A percentile compares a stretch with the other conserved stretches of the same genome.
Evolutionary conservation across 352 stramenopile genomes (phyloP).

Genomic region (Pythium pyrilobum): DNA sequence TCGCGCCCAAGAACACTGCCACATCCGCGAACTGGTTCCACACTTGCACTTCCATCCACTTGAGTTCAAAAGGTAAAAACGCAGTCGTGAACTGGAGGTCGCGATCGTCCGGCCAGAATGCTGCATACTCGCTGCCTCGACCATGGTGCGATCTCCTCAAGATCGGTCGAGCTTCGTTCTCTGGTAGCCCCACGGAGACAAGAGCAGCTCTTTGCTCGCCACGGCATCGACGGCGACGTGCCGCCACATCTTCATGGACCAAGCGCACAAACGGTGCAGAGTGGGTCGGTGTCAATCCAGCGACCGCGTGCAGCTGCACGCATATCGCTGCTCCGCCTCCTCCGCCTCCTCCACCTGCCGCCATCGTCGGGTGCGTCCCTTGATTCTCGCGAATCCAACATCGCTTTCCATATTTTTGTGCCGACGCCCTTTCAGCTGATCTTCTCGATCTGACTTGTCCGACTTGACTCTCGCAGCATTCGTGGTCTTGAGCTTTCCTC

Average conservation of each 20-base stretch:
- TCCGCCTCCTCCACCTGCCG: background rate
- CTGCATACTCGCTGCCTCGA: constrained; percentile 30
- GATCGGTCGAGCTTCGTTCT: background rate
- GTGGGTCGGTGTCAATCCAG: constrained; percentile 41
- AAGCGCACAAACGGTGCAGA: constrained; percentile 40
- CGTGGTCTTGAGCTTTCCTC: no score
- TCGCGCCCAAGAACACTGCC: constrained; percentile 46
- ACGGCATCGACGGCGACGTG: constrained; percentile 2
- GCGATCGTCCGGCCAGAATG: no score
- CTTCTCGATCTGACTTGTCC: no score
- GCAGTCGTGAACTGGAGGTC: no score
- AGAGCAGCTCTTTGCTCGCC: background rate
- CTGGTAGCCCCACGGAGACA: constrained; percentile 11
- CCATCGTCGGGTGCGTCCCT: background rate
- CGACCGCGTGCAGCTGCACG: constrained; percentile 20
- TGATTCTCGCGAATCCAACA: background rate
- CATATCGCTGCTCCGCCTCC: background rate
- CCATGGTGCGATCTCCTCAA: constrained; percentile 20
- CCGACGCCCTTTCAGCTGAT: no score
- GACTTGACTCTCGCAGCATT: no score
- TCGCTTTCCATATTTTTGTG: background rate
- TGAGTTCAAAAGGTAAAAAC: constrained; percentile 23
- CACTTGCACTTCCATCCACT: constrained; percentile 51
- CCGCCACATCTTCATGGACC: constrained; percentile 30
- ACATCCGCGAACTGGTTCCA: constrained; percentile 62